A percentile compares a stretch with the other conserved stretches of the same genome.
phyloP scores from a whole-genome alignment of 768 basidiomycete genomes.

The Cystofilobasidium capitatum region DNA sequence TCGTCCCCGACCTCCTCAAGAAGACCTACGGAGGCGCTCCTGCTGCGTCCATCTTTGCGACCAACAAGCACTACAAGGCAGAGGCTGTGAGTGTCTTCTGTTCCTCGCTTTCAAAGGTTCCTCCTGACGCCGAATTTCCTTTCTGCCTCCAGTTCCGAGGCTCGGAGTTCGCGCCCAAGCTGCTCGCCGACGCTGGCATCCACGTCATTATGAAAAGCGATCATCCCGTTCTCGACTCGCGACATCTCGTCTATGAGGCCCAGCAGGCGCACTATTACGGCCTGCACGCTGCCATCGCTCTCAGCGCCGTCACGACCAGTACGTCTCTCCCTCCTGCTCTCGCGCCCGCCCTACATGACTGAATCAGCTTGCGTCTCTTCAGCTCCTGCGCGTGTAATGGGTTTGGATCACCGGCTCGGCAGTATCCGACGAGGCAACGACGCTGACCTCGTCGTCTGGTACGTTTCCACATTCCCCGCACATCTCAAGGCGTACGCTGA shows the following conservation, averaged over 20 bases:
- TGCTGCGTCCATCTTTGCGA: slow-evolving; percentile 50
- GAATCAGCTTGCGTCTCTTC: slow-evolving; percentile 48
- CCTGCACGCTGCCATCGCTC: slow-evolving; percentile 53
- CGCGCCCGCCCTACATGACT: no score
- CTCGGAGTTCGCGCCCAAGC: slow-evolving; percentile 67
- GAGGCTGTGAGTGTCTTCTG: slow-evolving; percentile 46
- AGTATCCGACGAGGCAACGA: slow-evolving; percentile 61
- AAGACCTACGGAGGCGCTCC: slow-evolving; percentile 63
- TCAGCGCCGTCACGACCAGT: slow-evolving; percentile 40
- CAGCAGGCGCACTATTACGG: slow-evolving; percentile 67
- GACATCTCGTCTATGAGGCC: slow-evolving; percentile 71
- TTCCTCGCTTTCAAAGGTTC: no score
- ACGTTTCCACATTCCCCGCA: not conserved
- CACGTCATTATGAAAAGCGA: slow-evolving; percentile 59
- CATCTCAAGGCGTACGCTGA: no score
- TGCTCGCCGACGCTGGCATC: slow-evolving; percentile 59
- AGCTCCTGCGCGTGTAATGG: slow-evolving; percentile 60
- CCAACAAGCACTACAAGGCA: slow-evolving; percentile 51
- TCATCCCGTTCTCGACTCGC: slow-evolving; percentile 44
- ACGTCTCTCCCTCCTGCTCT: not conserved
- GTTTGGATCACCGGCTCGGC: slow-evolving; percentile 67
- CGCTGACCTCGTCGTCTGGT: slow-evolving; percentile 56
- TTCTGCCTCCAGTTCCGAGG: slow-evolving; percentile 39
- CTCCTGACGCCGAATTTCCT: no score
- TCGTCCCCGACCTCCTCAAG: slow-evolving; percentile 68